Base-by-base conservation (phyloP, 345 rosid species). In the Corymbia maculata region DNA sequence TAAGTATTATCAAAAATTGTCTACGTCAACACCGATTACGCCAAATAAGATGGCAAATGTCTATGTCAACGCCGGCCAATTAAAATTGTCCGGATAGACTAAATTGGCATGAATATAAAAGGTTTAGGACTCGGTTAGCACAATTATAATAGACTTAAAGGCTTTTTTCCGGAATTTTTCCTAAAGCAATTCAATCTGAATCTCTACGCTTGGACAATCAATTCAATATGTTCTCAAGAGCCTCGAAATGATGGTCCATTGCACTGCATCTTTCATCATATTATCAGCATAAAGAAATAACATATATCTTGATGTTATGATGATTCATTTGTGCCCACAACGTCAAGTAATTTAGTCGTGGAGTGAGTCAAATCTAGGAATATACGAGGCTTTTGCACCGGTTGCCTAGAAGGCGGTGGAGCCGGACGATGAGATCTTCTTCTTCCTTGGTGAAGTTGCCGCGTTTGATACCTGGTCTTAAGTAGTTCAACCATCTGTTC, bases 401-500 rank as follows among this genome's bases (percentile, higher is more conserved):
- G 85, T 89, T 89, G 42, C 90, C 86, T 3, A 86, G 86, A 89
- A 86, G 88, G n/a, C 86, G 52, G 52, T 89, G 90, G 49, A 89
- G 88, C 70, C 82, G 61, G n/a, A 87, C n/a, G 42, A 89, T 89
- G 42, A 89, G 88, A 22, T 89, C 85, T 13, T 89, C 88, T 89
- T 89, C 90, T n/a, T 89, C 90, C 10, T 24, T 7, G 22, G 90
- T 51, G 32, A 89, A 26, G 82, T 89, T 52, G 9, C 88, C 87
- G 85, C 90, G 45, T 85, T 89, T 89, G 13, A 89, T 66, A 44
- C 84, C 85, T 0, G 90, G 85, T 28, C 90, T 89, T 57, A 89
- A 51, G 45, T 87, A 89, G 66, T 89, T 89, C 51, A 87, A 16
- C 90, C 88, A 89, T 42, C 90, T 52, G 11, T 84, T 66, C 87